Conservation (phyloP, 1,284 basidiomycete genomes). For the Inonotus obliquus region DNA sequence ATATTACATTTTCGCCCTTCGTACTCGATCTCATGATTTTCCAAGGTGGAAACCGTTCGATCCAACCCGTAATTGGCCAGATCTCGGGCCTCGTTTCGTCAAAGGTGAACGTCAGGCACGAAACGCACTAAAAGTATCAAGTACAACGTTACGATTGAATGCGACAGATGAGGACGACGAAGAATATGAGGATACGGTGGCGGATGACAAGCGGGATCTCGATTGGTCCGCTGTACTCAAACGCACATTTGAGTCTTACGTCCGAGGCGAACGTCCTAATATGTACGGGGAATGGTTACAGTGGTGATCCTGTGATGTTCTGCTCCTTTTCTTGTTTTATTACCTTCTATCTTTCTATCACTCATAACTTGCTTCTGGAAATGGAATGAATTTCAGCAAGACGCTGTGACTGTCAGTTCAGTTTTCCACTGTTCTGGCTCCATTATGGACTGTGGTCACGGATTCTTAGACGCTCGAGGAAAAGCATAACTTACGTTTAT, state of each 20-base stretch:
- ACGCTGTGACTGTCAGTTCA: background rate
- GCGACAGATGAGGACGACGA: constrained; percentile 26
- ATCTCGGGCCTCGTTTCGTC: constrained; percentile 76
- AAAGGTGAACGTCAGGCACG: constrained; percentile 65
- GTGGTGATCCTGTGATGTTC: constrained; percentile 42
- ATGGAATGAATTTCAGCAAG: background rate
- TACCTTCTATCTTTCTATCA: background rate
- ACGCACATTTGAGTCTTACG: constrained; percentile 85
- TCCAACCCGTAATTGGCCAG: constrained; percentile 83
- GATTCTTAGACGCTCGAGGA: constrained; percentile 4
- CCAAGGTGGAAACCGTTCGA: constrained; percentile 95
- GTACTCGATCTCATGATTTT: constrained; percentile 7
- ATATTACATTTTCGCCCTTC: constrained; percentile 7
- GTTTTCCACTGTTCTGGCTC: background rate
- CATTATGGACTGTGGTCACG: background rate
- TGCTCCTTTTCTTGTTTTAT: background rate
- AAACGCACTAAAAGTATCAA: constrained; percentile 14
- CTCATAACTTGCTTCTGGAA: background rate
- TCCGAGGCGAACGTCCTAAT: constrained; percentile 84
- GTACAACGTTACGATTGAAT: constrained; percentile 10
- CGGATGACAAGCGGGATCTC: constrained; percentile 66
- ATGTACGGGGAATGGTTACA: constrained; percentile 87
- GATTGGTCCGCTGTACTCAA: constrained; percentile 90
- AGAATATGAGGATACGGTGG: constrained; percentile 35
- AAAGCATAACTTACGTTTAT: constrained; percentile 13